Base-by-base conservation (phyloP, 225 moss, liverwort and hornwort species). In the Physcomitrellopsis africana region DNA sequence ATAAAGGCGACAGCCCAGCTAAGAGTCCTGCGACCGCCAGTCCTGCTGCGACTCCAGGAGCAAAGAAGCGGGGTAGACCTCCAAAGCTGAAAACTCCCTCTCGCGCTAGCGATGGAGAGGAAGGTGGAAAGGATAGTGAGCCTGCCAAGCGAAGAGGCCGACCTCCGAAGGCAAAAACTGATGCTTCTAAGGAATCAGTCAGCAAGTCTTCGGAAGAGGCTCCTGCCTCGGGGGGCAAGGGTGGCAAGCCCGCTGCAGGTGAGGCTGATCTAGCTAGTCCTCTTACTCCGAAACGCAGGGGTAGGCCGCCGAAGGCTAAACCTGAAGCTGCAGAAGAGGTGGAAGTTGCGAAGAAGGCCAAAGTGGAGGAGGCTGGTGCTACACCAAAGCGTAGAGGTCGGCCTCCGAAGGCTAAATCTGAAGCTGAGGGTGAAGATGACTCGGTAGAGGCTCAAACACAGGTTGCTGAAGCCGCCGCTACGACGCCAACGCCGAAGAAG, bases 51-150 rank as follows among this genome's bases (percentile, higher is more conserved):
- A 73, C 73, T 45, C 86, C 84, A 26, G 55, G 75, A 60, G 69
- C 72, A 4, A 87, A 71, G 73, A 81, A 84, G 79, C 83, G 86
- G 20, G 86, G 86, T 10, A 54, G 86, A 63, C 86, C 86, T 63
- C 73, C 86, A 13, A 84, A 84, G 86, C 69, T 81, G 70, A 84
- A 84, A 59, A 48, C 63, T 0, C 11, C 61, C 29, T 13, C 80
- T 59, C 32, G 0, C 8, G 8, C n/a, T 9, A 5, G 37, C 27
- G 32, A 37, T 37, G 32, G 32, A 0, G 82, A 79, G 69, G 79
- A 67, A 42, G 55, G 51, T 4, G 68, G 51, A 14, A 77, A 76
- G 65, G 77, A 77, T 8, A 68, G 19, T 62, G 85, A 85, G 14
- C 81, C 82, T 37, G 32, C 32, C 37, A 86, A 80, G 49, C 82